Percentiles rank a stretch among this genome's conserved stretches.
These are phyloP conservation scores for Ceratocystis lukuohia DNA, from an alignment of 2,329 filamentous ascomycete species.

Conservation along the genomic window DNA sequence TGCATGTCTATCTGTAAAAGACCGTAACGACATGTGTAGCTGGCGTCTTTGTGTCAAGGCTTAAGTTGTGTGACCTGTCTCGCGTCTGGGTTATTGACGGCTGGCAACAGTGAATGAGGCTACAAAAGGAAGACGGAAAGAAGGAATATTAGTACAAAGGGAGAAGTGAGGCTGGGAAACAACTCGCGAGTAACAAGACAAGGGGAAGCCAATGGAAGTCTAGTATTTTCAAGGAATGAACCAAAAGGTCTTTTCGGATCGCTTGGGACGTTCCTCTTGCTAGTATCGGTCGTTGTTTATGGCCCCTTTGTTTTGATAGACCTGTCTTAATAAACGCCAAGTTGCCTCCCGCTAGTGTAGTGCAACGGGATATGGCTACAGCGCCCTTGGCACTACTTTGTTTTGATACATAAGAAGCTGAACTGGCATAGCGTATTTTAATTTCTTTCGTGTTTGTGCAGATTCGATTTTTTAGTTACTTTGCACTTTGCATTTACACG, in stretches of 20 bases:
- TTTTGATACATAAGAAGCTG: not conserved
- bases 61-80: not conserved
- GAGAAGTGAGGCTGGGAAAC: not conserved
- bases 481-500: not conserved
- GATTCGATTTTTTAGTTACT: not conserved
- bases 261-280: not conserved
- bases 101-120: not conserved
- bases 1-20: not conserved
- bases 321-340: constrained; percentile 1
- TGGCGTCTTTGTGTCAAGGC: not conserved
- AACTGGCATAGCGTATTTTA: not conserved
- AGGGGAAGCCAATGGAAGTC: constrained; percentile 8
- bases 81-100: not conserved
- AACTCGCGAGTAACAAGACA: not conserved
- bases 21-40: not conserved
- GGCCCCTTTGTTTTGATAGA: not conserved
- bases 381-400: not conserved
- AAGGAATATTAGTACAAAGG: not conserved
- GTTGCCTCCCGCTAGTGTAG: constrained; percentile 4
- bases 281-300: not conserved
- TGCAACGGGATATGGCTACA: not conserved
- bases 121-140: not conserved
- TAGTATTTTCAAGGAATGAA: not conserved
- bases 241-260: not conserved
- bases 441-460: not conserved